These are phyloP conservation scores for Crithidia sp. DNA, from an alignment of 208 protist species.

Conservation along the genomic window DNA sequence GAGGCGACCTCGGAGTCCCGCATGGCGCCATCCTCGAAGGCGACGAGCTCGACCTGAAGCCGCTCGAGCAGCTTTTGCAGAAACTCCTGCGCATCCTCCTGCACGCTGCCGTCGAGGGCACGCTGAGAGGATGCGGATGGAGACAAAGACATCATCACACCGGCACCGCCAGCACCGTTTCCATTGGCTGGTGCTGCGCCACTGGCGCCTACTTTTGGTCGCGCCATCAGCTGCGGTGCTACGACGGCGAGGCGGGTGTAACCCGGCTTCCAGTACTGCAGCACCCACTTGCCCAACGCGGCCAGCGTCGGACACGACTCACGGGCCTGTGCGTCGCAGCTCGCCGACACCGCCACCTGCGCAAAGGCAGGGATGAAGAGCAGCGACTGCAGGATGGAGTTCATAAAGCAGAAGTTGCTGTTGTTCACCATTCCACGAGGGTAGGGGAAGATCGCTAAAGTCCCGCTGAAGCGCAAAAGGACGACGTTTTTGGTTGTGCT, in stretches of 20 bases:
- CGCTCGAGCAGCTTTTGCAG: constrained; percentile 71
- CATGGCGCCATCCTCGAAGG: constrained; percentile 24
- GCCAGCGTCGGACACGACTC: constrained; percentile 51
- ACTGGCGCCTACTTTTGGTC: not conserved
- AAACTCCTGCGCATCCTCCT: constrained; percentile 90
- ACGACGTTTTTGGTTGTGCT: not conserved
- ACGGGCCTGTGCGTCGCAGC: constrained; percentile 27
- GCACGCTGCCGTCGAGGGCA: constrained; percentile 54
- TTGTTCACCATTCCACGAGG: constrained; percentile 77
- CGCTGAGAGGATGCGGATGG: not conserved
- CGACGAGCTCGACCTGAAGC: constrained; percentile 60
- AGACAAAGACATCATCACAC: not conserved
- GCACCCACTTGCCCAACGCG: constrained; percentile 62
- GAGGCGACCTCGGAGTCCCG: constrained; percentile 7
- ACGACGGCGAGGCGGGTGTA: constrained; percentile 29
- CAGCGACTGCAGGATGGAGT: constrained; percentile 72
- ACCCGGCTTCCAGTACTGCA: constrained; percentile 74
- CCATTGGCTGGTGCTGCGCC: too few relatives aligned
- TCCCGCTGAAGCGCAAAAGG: constrained; percentile 28
- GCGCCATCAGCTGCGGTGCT: constrained; percentile 16
- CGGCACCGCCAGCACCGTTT: not conserved
- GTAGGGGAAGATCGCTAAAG: constrained; percentile 48
- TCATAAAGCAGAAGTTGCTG: constrained; percentile 89
- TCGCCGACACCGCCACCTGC: constrained; percentile 60
- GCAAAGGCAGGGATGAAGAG: constrained; percentile 73